Conservation (phyloP, 306 rosid genomes). For the Quercus alba region DNA sequence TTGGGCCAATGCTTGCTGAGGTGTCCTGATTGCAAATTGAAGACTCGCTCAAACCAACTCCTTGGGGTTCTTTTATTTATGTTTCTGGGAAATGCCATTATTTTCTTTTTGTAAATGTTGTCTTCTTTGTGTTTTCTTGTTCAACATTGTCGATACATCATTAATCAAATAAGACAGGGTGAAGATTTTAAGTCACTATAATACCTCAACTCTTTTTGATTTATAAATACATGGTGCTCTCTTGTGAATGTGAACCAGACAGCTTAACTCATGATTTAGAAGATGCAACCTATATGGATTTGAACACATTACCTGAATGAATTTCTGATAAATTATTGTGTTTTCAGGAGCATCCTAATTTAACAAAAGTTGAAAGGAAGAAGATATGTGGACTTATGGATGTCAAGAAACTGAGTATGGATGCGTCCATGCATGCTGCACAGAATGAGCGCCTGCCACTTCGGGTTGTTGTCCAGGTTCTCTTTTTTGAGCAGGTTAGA, state of each 20-base stretch:
- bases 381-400: constrained; percentile 67
- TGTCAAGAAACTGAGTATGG: constrained; percentile 68
- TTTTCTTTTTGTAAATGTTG: not conserved
- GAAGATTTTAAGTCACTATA: not conserved
- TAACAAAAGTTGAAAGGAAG: constrained; percentile 81
- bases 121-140: not conserved
- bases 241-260: not conserved
- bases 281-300: not conserved
- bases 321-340: constrained; percentile 2
- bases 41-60: not conserved
- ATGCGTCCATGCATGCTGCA: constrained; percentile 82
- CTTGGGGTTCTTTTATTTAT: not conserved
- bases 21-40: not conserved
- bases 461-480: constrained; percentile 86
- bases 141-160: not conserved
- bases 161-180: not conserved
- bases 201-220: no score
- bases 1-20: not conserved
- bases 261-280: not conserved
- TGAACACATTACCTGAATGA: not conserved
- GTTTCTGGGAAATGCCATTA: not conserved
- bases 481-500: constrained; percentile 83
- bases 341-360: constrained; percentile 67
- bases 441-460: constrained; percentile 93
- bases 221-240: not conserved